Conservation (phyloP, 1,284 basidiomycete species). For the Rugosomyces carneus region DNA sequence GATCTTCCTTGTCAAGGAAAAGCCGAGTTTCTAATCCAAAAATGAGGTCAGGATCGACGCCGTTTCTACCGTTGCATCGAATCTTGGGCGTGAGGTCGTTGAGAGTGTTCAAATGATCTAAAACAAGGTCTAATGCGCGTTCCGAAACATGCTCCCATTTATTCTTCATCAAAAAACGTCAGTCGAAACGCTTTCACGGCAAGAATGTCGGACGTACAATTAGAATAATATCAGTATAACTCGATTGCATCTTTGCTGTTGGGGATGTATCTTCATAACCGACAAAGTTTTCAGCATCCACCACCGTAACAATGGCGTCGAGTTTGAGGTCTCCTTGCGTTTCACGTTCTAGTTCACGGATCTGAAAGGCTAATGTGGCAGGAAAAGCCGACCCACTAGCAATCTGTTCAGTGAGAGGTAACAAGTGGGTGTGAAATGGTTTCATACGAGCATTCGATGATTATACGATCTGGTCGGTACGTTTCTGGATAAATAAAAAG, state of each 20-base stretch:
- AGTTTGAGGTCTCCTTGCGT: conserved; percentile 72
- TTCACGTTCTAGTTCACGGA: conserved; percentile 78
- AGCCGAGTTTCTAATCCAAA: conserved; percentile 82
- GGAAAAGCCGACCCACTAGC: conserved; percentile 78
- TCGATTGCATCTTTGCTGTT: conserved; percentile 89
- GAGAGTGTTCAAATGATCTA: conserved; percentile 83
- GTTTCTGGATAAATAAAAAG: conserved; percentile 52
- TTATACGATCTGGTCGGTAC: conserved; percentile 79
- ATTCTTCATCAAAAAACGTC: conserved; percentile 50
- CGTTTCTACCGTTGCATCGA: conserved; percentile 54
- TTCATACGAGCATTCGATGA: conserved; percentile 88
- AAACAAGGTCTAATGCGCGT: conserved; percentile 68
- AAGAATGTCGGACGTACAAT: conserved; percentile 44
- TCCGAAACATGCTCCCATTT: conserved; percentile 85
- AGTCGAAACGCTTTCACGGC: not conserved
- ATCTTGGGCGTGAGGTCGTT: conserved; percentile 87
- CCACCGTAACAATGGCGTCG: conserved; percentile 84
- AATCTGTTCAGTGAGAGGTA: not conserved
- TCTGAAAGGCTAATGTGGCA: conserved; percentile 87
- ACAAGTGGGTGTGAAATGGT: too few relatives aligned
- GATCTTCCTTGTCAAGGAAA: conserved; percentile 38
- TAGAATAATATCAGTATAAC: conserved; percentile 84
- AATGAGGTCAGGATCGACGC: conserved; percentile 69
- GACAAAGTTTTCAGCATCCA: conserved; percentile 84
- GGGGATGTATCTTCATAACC: conserved; percentile 88